These are phyloP conservation scores for Solanum pennellii DNA, from an alignment of 257 asterid species.

Conservation along the genomic window DNA sequence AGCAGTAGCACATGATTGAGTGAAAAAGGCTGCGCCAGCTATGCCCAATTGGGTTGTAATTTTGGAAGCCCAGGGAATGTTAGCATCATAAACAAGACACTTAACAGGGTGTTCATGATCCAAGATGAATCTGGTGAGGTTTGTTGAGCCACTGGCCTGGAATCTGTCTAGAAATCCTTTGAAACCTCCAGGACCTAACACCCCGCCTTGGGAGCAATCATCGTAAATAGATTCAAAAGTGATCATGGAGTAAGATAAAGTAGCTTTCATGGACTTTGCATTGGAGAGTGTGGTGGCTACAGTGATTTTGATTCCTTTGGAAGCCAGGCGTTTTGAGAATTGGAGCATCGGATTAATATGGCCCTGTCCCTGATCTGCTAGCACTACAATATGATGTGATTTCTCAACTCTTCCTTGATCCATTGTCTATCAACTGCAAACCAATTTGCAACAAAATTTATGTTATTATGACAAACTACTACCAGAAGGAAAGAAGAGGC, in stretches of 20 bases:
- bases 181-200: conserved; percentile 41
- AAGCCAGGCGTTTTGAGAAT: conserved; percentile 37
- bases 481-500: neutral
- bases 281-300: conserved; percentile 32
- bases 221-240: conserved; percentile 29
- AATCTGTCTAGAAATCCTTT: conserved; percentile 48
- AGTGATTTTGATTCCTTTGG: conserved; percentile 42
- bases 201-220: conserved; percentile 28
- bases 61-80: conserved; percentile 37
- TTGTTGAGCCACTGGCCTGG: conserved; percentile 27
- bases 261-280: conserved; percentile 15
- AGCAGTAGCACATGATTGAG: conserved; percentile 53
- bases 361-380: conserved; percentile 58
- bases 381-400: conserved; percentile 26
- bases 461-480: neutral
- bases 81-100: conserved; percentile 47
- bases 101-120: conserved; percentile 24
- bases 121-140: conserved; percentile 19
- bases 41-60: conserved; percentile 24
- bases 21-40: conserved; percentile 36
- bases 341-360: conserved; percentile 55
- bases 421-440: conserved; percentile 6
- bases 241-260: conserved; percentile 7
- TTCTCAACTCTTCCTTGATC: conserved; percentile 15
- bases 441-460: neutral